Conservation (phyloP, 306 rosid genomes). For the Parietaria judaica region DNA sequence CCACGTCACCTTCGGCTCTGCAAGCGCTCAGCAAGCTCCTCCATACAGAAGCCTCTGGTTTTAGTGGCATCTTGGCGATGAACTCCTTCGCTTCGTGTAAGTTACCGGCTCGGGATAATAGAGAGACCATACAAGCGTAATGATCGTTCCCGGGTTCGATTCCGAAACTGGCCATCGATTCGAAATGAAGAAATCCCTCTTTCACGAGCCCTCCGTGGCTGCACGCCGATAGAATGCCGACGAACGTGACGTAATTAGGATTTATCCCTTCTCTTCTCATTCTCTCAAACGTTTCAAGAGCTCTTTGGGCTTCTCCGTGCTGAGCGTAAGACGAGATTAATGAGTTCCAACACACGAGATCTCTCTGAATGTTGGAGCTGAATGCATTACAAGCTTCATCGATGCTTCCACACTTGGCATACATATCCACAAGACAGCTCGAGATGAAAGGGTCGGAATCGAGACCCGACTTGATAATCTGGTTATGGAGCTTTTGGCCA, state of each 20-base stretch:
- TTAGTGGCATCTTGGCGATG: slow-evolving; percentile 60
- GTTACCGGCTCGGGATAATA: slow-evolving; percentile 67
- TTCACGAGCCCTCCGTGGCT: slow-evolving; percentile 77
- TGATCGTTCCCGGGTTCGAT: slow-evolving; percentile 70
- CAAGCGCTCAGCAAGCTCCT: slow-evolving; percentile 88
- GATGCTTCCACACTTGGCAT: slow-evolving; percentile 74
- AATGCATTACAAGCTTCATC: slow-evolving; percentile 55
- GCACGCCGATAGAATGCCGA: slow-evolving; percentile 74
- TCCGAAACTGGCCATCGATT: slow-evolving; percentile 51
- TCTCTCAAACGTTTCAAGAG: slow-evolving; percentile 46
- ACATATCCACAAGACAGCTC: slow-evolving; percentile 78
- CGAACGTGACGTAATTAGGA: slow-evolving; percentile 75
- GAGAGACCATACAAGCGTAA: slow-evolving; percentile 81
- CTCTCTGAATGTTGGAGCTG: slow-evolving; percentile 37
- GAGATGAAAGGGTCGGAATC: slow-evolving; percentile 58
- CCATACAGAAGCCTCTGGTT: slow-evolving; percentile 75
- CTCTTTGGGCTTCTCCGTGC: slow-evolving; percentile 69
- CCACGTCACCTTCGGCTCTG: slow-evolving; percentile 57
- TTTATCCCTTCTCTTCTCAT: slow-evolving; percentile 43
- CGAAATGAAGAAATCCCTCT: slow-evolving; percentile 55
- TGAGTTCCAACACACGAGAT: slow-evolving; percentile 83
- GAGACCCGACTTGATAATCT: slow-evolving; percentile 63
- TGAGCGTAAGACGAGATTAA: slow-evolving; percentile 78
- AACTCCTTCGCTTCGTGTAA: slow-evolving; percentile 59
- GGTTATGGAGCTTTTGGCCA: slow-evolving; percentile 81